phyloP scores from a whole-genome alignment of 2,329 filamentous ascomycete species.

The Dactylellina parvicollis region DNA sequence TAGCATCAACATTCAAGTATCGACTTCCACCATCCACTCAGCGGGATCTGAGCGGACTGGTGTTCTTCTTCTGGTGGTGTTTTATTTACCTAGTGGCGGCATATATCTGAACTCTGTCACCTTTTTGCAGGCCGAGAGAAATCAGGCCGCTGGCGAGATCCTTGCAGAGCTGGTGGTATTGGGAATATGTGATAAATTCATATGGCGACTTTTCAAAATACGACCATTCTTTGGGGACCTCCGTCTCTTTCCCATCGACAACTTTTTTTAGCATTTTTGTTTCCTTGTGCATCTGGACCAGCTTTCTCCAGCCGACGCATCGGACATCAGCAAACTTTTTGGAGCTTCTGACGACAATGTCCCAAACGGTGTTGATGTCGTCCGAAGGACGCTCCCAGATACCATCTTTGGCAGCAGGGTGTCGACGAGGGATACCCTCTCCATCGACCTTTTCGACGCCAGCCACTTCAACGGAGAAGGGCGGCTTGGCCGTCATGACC shows the following conservation, averaged over 20 bases:
- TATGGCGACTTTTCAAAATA: conserved; percentile 86
- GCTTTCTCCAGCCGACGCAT: conserved; percentile 75
- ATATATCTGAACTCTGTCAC: conserved; percentile 80
- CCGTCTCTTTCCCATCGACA: conserved; percentile 78
- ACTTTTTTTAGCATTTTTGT: conserved; percentile 90
- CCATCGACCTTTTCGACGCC: conserved; percentile 75
- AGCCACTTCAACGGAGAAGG: conserved; percentile 78
- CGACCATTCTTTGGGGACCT: conserved; percentile 90
- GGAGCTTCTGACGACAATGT: conserved; percentile 77
- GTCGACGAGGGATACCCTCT: conserved; percentile 84
- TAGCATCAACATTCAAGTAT: too few species aligned
- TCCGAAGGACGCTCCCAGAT: conserved; percentile 73
- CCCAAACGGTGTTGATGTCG: conserved; percentile 79
- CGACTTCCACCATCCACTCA: not conserved
- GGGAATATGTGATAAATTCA: conserved; percentile 78
- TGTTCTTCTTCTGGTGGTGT: not conserved
- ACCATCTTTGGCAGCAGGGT: conserved; percentile 75
- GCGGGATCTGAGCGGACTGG: too few species aligned
- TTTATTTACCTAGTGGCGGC: conserved; percentile 77
- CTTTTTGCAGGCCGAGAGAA: conserved; percentile 74
- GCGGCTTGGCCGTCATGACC: conserved; percentile 73
- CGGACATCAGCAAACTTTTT: conserved; percentile 71
- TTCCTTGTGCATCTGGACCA: conserved; percentile 82
- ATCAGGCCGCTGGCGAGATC: conserved; percentile 78
- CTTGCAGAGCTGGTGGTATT: conserved; percentile 77